phyloP scores from a whole-genome alignment of 2,329 filamentous ascomycete species.

The Alternaria arborescens region DNA sequence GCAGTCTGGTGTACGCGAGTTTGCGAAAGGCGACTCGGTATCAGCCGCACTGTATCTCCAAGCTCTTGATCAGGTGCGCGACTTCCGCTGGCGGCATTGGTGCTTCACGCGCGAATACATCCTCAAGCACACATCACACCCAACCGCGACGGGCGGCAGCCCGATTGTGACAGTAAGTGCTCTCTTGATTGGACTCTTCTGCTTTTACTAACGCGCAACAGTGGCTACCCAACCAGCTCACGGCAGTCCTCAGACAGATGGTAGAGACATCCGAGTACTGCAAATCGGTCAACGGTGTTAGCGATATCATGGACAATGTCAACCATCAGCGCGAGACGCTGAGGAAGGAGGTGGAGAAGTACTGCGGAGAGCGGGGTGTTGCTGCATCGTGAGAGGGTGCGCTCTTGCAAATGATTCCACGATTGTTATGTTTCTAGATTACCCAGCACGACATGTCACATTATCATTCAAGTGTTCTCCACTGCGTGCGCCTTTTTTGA shows the following conservation, averaged over 20 bases:
- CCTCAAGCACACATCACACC: constrained; percentile 77
- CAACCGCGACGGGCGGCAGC: constrained; percentile 80
- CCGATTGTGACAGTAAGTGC: constrained; percentile 73
- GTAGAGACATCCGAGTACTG: constrained; percentile 62
- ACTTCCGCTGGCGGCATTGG: constrained; percentile 87
- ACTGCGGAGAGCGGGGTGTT: constrained; percentile 70
- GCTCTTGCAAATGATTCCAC: neutral
- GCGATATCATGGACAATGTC: constrained; percentile 73
- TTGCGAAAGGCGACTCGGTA: constrained; percentile 70
- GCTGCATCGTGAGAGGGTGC: constrained; percentile 29
- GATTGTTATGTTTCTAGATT: neutral
- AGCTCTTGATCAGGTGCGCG: constrained; percentile 75
- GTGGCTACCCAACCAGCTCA: constrained; percentile 84
- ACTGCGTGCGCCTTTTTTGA: neutral
- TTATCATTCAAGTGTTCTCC: neutral
- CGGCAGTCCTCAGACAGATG: constrained; percentile 78
- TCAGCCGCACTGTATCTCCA: constrained; percentile 58
- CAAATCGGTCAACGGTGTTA: constrained; percentile 57
- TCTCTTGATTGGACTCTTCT: neutral
- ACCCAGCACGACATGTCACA: neutral
- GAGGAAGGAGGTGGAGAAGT: constrained; percentile 77
- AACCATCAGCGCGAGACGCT: constrained; percentile 70
- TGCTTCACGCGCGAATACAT: constrained; percentile 87
- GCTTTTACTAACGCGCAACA: constrained; percentile 27
- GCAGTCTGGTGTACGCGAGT: constrained; percentile 65